Base-by-base conservation (phyloP, 257 asterid species). In the Marsdenia floribunda region DNA sequence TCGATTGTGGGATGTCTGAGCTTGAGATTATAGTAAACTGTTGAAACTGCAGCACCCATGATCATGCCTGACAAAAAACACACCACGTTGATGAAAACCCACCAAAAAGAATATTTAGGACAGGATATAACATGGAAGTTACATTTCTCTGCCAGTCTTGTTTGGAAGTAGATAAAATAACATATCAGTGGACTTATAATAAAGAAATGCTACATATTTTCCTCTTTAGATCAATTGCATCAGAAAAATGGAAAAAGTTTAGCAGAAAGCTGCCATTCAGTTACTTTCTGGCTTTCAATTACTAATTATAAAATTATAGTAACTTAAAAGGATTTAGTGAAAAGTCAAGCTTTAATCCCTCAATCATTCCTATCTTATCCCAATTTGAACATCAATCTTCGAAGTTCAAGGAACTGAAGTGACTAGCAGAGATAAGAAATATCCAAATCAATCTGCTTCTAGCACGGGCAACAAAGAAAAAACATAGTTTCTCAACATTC, bases 41-140 rank as follows among this genome's bases (percentile, higher is more conserved):
- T 90, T 7, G 99, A 92, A 73, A 67, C 89, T 14, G 99, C 84
- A 75, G 91, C 98, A 67, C 99, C 99, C 99, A 92, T 95, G 83
- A 95, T 95, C 99, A 95, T 95, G 86, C 98, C 99, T 95, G 90
- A 61, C 42, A 80, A 77, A 44, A 10, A 70, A 44, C 3, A 71
- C 54, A 55, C 10, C 7, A 18, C 69, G 66, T 42, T 19, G 26
- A 69, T 15, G 50, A 65, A 35, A 44, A 37, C 37, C 26, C 40
- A 26, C 50, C 50, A 65, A 49, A 29, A 8, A 66, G 29, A 65
- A n/a, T 37, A 37, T 18, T 6, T n/a, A 61, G 18, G 68, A 15
- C 24, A 14, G 22, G 9, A 29, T 13, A 61, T 18, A 3, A 61
- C 44, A 61, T 5, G 63, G 4, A 57, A n/a, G 5, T n/a, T 6